Base-by-base conservation (phyloP, 495 filamentous ascomycete species). In the Tuber calosporum region DNA sequence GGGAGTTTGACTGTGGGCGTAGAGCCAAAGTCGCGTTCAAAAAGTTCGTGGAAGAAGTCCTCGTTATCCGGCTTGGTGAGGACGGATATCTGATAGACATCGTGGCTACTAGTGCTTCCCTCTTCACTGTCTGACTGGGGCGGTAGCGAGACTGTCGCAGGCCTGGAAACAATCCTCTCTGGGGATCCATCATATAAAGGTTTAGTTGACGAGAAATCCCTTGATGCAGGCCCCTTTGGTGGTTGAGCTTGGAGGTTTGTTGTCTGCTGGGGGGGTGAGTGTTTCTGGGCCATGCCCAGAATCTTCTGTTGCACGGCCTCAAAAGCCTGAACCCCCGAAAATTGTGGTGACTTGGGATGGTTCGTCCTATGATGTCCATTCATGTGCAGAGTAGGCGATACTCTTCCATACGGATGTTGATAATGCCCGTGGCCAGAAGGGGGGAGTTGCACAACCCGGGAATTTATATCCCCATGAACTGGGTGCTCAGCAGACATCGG, bases 11-110 rank as follows among this genome's bases (percentile, higher is more conserved):
- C 80, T 11, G 72, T 77, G 4, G 80, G 80, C 11, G 74, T 79
- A 40, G 80, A 81, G 40, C 80, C 80, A 69, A 81, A 81, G 34
- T 79, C 79, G 19, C 80, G 80, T 48, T 77, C 77, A 58, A 79
- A 81, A n/a, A 81, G 68, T 40, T 77, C 75, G 67, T 72, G 69
- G 48, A 80, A 71, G 67, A 82, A 82, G 40, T 82, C 77, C 67
- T 81, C 77, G 62, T 76, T 75, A 72, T 82, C 81, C 26, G 81
- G 80, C n/a, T 77, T 78, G 8, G 74, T 82, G 13, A 76, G 62
- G 69, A 79, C 75, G 38, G 77, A 72, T 13, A 17, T 39, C 67
- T 79, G 72, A 62, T 70, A 73, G 62, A 69, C 67, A 41, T 76
- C 77, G 40, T 74, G 72, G 43, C 75, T 73, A 37, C 74, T 72